Percentiles rank a stretch among this genome's conserved stretches.
Conservation (phyloP, 2,329 filamentous ascomycete genomes). For the Colletotrichum costaricense region DNA sequence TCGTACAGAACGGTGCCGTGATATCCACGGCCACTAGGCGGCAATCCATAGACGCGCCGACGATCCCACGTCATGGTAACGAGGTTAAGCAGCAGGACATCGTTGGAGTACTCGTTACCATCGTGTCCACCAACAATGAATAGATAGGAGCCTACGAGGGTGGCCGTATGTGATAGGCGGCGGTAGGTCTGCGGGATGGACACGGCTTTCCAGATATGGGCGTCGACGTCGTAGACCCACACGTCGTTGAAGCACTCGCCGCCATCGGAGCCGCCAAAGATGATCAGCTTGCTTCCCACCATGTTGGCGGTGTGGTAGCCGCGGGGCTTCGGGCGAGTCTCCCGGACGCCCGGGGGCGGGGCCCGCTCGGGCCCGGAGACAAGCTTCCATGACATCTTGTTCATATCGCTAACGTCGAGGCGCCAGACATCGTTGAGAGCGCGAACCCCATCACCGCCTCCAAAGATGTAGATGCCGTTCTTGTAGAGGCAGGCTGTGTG, state of each 20-base stretch:
- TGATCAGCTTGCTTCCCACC: conserved; percentile 78
- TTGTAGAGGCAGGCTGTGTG: conserved; percentile 80
- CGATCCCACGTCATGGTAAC: conserved; percentile 81
- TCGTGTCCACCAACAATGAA: conserved; percentile 79
- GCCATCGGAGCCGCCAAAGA: conserved; percentile 77
- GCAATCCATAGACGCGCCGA: conserved; percentile 71
- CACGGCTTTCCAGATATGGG: conserved; percentile 68
- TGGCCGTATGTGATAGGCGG: conserved; percentile 75
- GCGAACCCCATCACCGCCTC: conserved; percentile 76
- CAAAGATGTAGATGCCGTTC: conserved; percentile 79
- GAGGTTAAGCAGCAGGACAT: conserved; percentile 75
- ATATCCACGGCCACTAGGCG: conserved; percentile 73
- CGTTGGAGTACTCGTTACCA: conserved; percentile 76
- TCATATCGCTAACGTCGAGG: conserved; percentile 74
- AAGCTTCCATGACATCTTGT: conserved; percentile 76
- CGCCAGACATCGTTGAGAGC: conserved; percentile 79
- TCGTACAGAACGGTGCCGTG: conserved; percentile 75
- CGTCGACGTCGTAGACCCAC: conserved; percentile 78
- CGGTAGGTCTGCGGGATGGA: conserved; percentile 70
- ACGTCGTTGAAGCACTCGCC: conserved; percentile 80
- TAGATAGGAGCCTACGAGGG: conserved; percentile 76
- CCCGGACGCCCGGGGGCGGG: conserved; percentile 39
- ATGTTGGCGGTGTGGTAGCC: conserved; percentile 81
- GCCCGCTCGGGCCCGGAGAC: conserved; percentile 62
- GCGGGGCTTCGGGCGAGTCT: conserved; percentile 68